Percentiles rank a stretch among this genome's conserved stretches.
Conservation (phyloP, 129 eudicot genomes). For the Flaveria robusta region DNA sequence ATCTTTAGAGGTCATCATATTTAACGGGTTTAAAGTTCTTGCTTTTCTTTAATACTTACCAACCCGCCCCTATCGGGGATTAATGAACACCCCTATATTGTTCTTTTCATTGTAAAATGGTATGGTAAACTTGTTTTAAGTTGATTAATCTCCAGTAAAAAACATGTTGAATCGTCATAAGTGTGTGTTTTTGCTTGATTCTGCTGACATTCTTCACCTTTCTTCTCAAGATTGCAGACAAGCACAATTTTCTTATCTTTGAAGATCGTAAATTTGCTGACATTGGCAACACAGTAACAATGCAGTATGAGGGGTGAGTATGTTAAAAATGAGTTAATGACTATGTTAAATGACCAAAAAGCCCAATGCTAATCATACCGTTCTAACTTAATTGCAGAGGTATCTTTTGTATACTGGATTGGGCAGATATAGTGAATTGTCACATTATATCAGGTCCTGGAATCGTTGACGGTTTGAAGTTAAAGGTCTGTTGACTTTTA, state of each 20-base stretch:
- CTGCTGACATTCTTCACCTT: conserved; percentile 26
- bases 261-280: conserved; percentile 98
- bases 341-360: conserved; percentile 9
- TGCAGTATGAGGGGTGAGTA: conserved; percentile 96
- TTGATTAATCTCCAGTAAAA: neutral
- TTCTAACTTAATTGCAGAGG: conserved; percentile 52
- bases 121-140: conserved; percentile 1
- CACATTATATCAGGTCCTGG: conserved; percentile 97
- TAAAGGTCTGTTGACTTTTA: conserved; percentile 57
- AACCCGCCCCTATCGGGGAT: too few species aligned
- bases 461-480: conserved; percentile 89
- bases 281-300: conserved; percentile 92
- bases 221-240: conserved; percentile 81
- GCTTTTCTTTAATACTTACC: too few species aligned
- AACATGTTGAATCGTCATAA: neutral
- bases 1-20: too few species aligned
- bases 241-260: conserved; percentile 84
- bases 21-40: too few species aligned
- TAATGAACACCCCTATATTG: too few species aligned
- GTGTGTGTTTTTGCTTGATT: conserved; percentile 2
- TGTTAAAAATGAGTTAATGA: neutral
- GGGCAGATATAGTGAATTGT: conserved; percentile 97
- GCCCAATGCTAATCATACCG: neutral
- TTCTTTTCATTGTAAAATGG: neutral
- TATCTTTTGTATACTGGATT: conserved; percentile 76